Evolutionary conservation across 768 basidiomycete species (phyloP).

Genomic region (Auricularia sp.): DNA sequence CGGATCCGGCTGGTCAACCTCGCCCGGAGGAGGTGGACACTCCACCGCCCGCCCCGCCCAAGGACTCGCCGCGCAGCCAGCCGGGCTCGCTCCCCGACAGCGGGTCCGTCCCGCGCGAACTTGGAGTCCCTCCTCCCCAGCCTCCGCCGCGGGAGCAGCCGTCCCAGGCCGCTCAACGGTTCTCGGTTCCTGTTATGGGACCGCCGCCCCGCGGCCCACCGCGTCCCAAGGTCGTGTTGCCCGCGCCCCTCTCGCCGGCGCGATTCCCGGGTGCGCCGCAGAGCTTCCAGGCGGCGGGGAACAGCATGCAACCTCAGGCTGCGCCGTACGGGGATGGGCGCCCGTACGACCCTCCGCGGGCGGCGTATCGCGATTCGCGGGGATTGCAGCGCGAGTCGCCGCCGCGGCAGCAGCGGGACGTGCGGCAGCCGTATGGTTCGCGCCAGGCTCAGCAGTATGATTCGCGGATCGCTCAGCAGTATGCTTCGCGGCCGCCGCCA

Average conservation of each 20-base stretch:
- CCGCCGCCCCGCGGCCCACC: not conserved
- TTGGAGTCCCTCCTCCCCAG: too few species aligned
- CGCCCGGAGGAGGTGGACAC: too few species aligned
- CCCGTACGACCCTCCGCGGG: not conserved
- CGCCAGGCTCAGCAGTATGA: not conserved
- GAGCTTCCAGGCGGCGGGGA: not conserved
- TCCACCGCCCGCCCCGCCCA: too few species aligned
- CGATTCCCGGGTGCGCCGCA: slow-evolving; percentile 5
- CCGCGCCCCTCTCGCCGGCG: slow-evolving; percentile 12
- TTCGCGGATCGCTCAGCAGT: not conserved
- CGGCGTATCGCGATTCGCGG: not conserved
- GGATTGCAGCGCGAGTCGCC: not conserved
- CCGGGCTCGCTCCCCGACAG: too few species aligned
- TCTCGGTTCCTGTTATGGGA: not conserved
- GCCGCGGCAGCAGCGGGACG: not conserved
- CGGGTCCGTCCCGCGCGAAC: too few species aligned
- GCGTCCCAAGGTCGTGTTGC: slow-evolving; percentile 9
- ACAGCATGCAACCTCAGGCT: not conserved
- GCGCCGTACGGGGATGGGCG: not conserved
- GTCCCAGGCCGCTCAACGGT: not conserved
- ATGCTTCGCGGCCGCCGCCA: not conserved
- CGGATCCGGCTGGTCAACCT: too few species aligned
- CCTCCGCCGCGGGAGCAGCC: too few species aligned
- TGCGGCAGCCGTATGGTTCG: not conserved
- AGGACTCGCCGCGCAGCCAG: too few species aligned